Conservation (phyloP, 306 rosid species). For the Citrullus colocynthis region DNA sequence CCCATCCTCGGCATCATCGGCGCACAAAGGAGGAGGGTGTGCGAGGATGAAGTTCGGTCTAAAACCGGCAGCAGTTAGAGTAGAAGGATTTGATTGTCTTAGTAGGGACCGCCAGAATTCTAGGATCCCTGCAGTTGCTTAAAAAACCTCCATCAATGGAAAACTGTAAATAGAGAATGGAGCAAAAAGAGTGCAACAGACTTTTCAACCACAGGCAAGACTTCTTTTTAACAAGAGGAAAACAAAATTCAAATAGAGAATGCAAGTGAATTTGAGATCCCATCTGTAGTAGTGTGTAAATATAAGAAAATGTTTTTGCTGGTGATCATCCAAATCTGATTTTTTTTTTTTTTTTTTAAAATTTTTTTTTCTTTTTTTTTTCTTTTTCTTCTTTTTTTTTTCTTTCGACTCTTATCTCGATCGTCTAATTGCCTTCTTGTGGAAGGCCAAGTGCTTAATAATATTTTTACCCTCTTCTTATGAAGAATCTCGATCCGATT, state of each 20-base stretch:
- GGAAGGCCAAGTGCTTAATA: no score
- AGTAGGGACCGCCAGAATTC: slow-evolving; percentile 78
- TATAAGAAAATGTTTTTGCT: slow-evolving; percentile 17
- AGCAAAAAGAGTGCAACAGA: slow-evolving; percentile 35
- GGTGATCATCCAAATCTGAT: slow-evolving; percentile 22
- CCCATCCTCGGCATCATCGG: slow-evolving; percentile 39
- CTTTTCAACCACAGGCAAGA: slow-evolving; percentile 13
- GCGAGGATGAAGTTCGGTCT: slow-evolving; percentile 54
- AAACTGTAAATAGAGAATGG: slow-evolving; percentile 63
- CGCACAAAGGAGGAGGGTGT: slow-evolving; percentile 59
- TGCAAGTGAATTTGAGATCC: slow-evolving; percentile 18
- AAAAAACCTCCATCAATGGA: slow-evolving; percentile 25
- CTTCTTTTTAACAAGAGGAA: slow-evolving; percentile 25
- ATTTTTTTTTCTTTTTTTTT: slow-evolving; percentile 18
- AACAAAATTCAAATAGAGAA: slow-evolving; percentile 17
- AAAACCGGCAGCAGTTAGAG: slow-evolving; percentile 83
- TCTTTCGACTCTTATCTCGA: no score
- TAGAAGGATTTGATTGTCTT: slow-evolving; percentile 89
- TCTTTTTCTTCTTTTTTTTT: not conserved
- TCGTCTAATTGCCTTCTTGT: no score
- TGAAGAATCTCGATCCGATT: no score
- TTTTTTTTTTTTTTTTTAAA: slow-evolving; percentile 18
- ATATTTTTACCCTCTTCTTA: no score
- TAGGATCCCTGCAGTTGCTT: slow-evolving; percentile 67
- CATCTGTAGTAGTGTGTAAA: slow-evolving; percentile 29